Conservation (phyloP, 2,329 filamentous ascomycete species). For the Geosmithia putterillii region DNA sequence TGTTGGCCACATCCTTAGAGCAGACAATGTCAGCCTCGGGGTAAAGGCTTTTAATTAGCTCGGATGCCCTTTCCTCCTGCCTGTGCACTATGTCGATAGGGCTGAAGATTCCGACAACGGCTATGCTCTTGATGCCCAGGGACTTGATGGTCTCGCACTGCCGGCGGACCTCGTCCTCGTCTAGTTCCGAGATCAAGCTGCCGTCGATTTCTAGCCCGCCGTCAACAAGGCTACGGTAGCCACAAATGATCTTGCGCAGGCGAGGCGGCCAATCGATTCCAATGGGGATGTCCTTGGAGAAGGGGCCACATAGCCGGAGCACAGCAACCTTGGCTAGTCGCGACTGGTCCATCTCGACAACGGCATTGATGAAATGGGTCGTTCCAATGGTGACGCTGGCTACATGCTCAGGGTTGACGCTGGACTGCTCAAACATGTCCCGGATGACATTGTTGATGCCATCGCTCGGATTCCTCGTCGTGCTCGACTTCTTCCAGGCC, state of each 20-base stretch:
- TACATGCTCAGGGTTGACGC: slow-evolving; percentile 21
- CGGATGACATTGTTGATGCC: slow-evolving; percentile 33
- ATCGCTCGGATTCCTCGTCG: slow-evolving; percentile 31
- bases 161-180: slow-evolving; percentile 24
- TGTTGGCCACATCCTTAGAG: slow-evolving; percentile 38
- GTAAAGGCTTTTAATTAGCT: slow-evolving; percentile 24
- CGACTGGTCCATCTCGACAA: slow-evolving; percentile 37
- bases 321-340: slow-evolving; percentile 39
- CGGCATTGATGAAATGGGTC: slow-evolving; percentile 47
- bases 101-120: slow-evolving; percentile 36
- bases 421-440: slow-evolving; percentile 23
- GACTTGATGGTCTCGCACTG: slow-evolving; percentile 24
- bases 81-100: slow-evolving; percentile 34
- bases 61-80: slow-evolving; percentile 35
- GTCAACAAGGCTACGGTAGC: slow-evolving; percentile 29
- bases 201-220: slow-evolving; percentile 43
- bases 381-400: slow-evolving; percentile 40
- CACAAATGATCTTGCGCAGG: slow-evolving; percentile 32
- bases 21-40: slow-evolving; percentile 32
- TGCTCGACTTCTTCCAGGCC: slow-evolving; percentile 35
- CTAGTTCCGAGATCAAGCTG: slow-evolving; percentile 28
- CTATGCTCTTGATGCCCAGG: slow-evolving; percentile 31
- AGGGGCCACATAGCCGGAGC: slow-evolving; percentile 40
- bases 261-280: slow-evolving; percentile 41
- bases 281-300: slow-evolving; percentile 34